phyloP scores from a whole-genome alignment of 306 rosid species.

The Malus fusca region DNA sequence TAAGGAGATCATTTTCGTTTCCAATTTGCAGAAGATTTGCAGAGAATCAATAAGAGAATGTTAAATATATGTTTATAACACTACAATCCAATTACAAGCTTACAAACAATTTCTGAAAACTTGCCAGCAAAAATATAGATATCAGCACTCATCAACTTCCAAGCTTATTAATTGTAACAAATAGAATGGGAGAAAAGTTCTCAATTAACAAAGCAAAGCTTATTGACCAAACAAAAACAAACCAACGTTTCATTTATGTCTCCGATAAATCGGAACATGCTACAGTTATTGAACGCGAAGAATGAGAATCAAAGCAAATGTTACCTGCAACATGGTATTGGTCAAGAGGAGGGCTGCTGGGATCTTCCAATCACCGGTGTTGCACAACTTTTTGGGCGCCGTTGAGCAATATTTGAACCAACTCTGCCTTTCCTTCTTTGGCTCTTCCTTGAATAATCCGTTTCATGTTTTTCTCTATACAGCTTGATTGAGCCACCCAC shows the following conservation, averaged over 20 bases:
- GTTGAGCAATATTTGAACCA: slow-evolving; percentile 8
- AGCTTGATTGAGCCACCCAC: not conserved
- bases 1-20: not conserved
- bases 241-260: not conserved
- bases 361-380: not conserved
- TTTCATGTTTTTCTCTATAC: not conserved
- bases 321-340: not conserved
- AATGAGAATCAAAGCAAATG: slow-evolving; percentile 4
- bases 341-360: not conserved
- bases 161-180: not conserved
- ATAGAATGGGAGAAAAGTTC: not conserved
- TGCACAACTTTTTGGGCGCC: not conserved
- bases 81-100: no score
- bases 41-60: not conserved
- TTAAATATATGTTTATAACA: not conserved
- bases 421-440: slow-evolving; percentile 21
- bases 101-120: not conserved
- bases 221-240: no score
- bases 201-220: not conserved
- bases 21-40: not conserved
- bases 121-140: not conserved
- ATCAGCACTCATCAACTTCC: not conserved
- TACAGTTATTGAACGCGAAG: slow-evolving; percentile 12
- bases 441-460: not conserved
- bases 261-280: not conserved